Conservation (phyloP, 1,284 basidiomycete genomes). For the Prillingera fragicola region DNA sequence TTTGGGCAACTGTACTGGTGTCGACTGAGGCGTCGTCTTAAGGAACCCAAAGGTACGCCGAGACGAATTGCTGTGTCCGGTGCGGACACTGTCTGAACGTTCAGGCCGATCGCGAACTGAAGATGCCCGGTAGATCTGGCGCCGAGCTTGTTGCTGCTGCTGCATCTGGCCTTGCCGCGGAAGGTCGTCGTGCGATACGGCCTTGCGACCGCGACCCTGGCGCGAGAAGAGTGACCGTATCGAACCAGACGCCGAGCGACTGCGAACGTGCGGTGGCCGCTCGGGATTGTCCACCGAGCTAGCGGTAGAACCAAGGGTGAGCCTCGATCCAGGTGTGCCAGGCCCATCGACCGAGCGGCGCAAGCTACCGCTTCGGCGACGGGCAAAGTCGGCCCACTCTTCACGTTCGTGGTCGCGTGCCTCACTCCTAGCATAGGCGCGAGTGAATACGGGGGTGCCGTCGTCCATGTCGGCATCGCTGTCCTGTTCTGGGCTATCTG, state of each 20-base stretch:
- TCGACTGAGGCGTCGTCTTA: not conserved
- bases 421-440: constrained; percentile 6
- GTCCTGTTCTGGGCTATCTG: constrained; percentile 20
- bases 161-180: too few species aligned
- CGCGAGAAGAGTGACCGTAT: constrained; percentile 8
- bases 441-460: constrained; percentile 2
- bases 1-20: not conserved
- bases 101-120: not conserved
- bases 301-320: too few species aligned
- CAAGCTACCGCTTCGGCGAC: constrained; percentile 1
- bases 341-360: constrained; percentile 2
- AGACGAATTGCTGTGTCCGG: not conserved
- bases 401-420: constrained; percentile 15
- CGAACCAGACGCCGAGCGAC: constrained; percentile 9
- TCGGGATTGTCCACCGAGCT: not conserved
- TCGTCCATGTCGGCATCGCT: constrained; percentile 7
- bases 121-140: too few species aligned
- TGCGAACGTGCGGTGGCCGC: not conserved
- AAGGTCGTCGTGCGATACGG: constrained; percentile 4
- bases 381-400: constrained; percentile 14
- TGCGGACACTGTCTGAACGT: not conserved
- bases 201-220: not conserved
- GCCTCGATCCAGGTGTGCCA: constrained; percentile 1
- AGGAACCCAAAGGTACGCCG: not conserved
- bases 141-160: too few species aligned